These are phyloP conservation scores for Coemansia sp. DNA, from an alignment of 192 early-diverging fungal species.

Conservation along the genomic window DNA sequence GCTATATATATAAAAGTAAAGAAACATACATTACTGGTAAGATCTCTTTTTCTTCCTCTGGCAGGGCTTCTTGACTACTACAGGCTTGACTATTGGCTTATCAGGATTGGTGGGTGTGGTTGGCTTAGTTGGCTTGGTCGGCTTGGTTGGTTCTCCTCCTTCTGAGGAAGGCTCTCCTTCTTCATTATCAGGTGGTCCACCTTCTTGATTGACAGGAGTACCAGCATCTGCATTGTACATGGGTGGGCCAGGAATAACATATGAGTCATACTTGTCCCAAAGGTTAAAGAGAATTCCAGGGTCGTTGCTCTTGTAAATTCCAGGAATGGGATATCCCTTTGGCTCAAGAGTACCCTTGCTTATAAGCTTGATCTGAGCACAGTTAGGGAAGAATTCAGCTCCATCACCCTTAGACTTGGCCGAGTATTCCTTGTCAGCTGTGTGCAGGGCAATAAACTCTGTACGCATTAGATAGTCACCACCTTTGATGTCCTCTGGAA, in stretches of 20 bases:
- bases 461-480: slow-evolving; percentile 32
- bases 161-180: background rate
- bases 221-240: background rate
- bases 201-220: background rate
- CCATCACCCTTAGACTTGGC: background rate
- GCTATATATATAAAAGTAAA: background rate
- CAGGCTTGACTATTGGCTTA: background rate
- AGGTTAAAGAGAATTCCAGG: slow-evolving; percentile 19
- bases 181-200: background rate
- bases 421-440: background rate
- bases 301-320: slow-evolving; percentile 16
- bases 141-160: background rate
- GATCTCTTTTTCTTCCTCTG: background rate
- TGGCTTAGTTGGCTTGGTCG: background rate
- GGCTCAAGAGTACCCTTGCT: background rate
- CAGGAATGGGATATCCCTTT: slow-evolving; percentile 11
- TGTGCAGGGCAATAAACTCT: slow-evolving; percentile 30
- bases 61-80: background rate
- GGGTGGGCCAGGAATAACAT: background rate
- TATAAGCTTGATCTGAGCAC: slow-evolving; percentile 14
- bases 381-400: slow-evolving; percentile 35
- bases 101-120: too few relatives aligned
- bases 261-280: background rate
- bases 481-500: slow-evolving; percentile 18
- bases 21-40: background rate